Percentiles rank a stretch among this genome's conserved stretches.
Evolutionary conservation across 2,329 filamentous ascomycete species (phyloP).

Genomic region (Colletotrichum phormii): DNA sequence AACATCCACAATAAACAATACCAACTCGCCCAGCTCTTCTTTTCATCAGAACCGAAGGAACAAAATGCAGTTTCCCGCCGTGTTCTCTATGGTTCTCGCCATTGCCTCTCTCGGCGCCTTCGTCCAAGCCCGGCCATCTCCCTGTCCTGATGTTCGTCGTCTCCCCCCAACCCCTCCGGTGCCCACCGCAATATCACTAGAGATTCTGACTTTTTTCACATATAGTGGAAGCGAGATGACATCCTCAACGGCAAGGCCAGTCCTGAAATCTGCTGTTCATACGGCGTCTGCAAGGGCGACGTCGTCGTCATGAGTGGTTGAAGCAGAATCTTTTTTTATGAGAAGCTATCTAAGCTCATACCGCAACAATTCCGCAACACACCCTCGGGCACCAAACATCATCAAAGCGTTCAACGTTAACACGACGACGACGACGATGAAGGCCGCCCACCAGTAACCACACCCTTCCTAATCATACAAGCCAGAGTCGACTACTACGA

Average conservation of each 20-base stretch:
- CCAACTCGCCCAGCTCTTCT: neutral
- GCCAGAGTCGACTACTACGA: neutral
- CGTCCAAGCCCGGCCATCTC: slow-evolving; percentile 48
- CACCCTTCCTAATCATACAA: neutral
- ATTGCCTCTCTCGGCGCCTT: slow-evolving; percentile 42
- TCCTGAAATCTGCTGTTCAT: slow-evolving; percentile 65
- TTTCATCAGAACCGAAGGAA: neutral
- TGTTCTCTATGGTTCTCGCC: slow-evolving; percentile 41
- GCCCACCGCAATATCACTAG: neutral
- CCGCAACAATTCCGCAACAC: neutral
- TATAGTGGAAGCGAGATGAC: slow-evolving; percentile 50
- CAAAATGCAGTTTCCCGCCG: slow-evolving; percentile 42
- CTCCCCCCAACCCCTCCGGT: neutral
- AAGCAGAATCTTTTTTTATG: slow-evolving; percentile 23
- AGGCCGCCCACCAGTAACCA: neutral
- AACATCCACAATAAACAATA: neutral
- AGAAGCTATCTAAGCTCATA: neutral
- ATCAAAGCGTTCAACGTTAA: neutral
- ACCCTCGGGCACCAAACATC: neutral
- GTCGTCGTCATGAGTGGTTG: slow-evolving; percentile 59
- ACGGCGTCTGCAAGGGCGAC: slow-evolving; percentile 62
- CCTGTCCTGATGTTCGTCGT: slow-evolving; percentile 51
- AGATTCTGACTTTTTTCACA: slow-evolving; percentile 23
- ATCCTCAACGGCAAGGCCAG: slow-evolving; percentile 61
- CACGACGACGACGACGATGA: neutral